These are phyloP conservation scores for Hanseniaspora meyeri DNA, from an alignment of 805 yeast genomes.

Conservation along the genomic window DNA sequence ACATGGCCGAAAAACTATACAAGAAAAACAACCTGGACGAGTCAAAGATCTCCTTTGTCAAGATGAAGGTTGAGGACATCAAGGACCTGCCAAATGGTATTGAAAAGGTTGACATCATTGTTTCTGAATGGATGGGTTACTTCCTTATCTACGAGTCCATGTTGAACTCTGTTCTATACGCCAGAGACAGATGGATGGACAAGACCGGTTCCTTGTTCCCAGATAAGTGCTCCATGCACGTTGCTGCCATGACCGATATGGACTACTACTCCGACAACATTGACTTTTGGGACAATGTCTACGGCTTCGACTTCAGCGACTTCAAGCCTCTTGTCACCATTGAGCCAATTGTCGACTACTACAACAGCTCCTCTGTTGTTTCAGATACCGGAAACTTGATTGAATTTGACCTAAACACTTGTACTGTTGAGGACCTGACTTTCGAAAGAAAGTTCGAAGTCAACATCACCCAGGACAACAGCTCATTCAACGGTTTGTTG, in stretches of 20 bases:
- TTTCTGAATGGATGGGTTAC: constrained; percentile 99
- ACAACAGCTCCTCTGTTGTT: constrained; percentile 60
- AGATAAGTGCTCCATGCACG: constrained; percentile 76
- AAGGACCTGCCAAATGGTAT: constrained; percentile 47
- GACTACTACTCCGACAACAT: constrained; percentile 85
- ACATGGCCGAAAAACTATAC: constrained; percentile 85
- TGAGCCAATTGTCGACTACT: constrained; percentile 95
- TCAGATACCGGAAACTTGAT: constrained; percentile 63
- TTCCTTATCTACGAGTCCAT: constrained; percentile 89
- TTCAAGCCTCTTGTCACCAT: constrained; percentile 74
- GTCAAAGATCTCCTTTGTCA: constrained; percentile 63
- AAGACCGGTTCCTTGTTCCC: constrained; percentile 85
- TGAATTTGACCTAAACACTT: constrained; percentile 83
- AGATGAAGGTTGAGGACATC: constrained; percentile 92
- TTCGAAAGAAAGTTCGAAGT: constrained; percentile 61
- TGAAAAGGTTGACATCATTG: constrained; percentile 81
- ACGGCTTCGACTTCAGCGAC: constrained; percentile 92
- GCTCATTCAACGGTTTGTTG: constrained; percentile 64
- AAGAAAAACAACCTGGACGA: constrained; percentile 72
- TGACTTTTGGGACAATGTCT: constrained; percentile 90
- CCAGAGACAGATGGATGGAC: constrained; percentile 75
- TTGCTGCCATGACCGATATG: constrained; percentile 88
- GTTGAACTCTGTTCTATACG: constrained; percentile 90
- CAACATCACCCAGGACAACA: constrained; percentile 58
- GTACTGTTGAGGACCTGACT: constrained; percentile 66